Evolutionary conservation across 495 filamentous ascomycete species (phyloP).

Genomic region (Pyrenopolyporus hunteri): DNA sequence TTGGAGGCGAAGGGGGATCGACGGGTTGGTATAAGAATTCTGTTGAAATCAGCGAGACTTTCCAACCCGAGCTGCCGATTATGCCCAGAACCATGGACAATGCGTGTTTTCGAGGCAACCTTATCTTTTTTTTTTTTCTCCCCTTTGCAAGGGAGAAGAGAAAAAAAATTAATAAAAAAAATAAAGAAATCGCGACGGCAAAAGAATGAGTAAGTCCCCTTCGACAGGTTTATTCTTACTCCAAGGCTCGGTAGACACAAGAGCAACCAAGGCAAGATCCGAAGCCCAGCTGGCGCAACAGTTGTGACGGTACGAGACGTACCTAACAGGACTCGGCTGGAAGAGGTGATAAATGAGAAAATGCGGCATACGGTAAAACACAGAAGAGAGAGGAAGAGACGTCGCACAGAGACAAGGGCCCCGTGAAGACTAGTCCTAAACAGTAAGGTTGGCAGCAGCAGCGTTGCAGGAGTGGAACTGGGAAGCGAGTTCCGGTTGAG

Average conservation of each 20-base stretch:
- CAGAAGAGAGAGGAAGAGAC: constrained; percentile 23
- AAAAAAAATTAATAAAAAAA: too few relatives aligned
- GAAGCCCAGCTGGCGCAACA: constrained; percentile 1
- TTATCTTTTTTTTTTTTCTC: too few relatives aligned
- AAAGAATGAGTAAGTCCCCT: constrained; percentile 3
- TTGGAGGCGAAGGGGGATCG: constrained; percentile 5
- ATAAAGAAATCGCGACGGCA: constrained; percentile 10
- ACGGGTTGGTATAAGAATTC: constrained; percentile 1
- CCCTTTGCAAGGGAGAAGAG: too few relatives aligned
- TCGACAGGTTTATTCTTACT: constrained; percentile 6
- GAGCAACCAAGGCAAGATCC: constrained; percentile 18
- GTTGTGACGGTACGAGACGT: constrained; percentile 18
- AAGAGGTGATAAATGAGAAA: constrained; percentile 38
- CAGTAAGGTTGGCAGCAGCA: constrained; percentile 36
- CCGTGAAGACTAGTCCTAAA: constrained; percentile 34
- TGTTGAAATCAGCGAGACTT: not conserved
- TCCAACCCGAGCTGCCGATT: too few relatives aligned
- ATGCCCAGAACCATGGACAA: too few relatives aligned
- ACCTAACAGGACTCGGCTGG: constrained; percentile 22
- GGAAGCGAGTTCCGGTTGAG: constrained; percentile 42
- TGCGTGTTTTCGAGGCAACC: constrained; percentile 1
- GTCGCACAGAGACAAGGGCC: constrained; percentile 34
- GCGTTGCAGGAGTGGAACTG: constrained; percentile 40
- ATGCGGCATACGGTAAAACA: constrained; percentile 28
- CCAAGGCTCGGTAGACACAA: constrained; percentile 15